phyloP scores from a whole-genome alignment of 441 rosid species.

The Omphalea diandra region DNA sequence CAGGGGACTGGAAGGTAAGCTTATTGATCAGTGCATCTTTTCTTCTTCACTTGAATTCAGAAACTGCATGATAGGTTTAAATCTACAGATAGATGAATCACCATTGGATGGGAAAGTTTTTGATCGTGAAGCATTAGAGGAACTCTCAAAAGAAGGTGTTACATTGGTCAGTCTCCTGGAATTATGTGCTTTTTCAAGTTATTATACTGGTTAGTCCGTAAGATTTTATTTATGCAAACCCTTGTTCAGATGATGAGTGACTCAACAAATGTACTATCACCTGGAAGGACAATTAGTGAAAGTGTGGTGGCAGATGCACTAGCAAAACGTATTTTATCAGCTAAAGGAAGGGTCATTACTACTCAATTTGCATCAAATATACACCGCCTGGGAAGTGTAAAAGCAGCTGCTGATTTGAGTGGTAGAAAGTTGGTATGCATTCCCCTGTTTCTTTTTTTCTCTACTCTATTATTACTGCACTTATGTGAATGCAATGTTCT shows the following conservation, averaged over 20 bases:
- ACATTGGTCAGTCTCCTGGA: slow-evolving; percentile 64
- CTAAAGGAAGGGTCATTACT: slow-evolving; percentile 91
- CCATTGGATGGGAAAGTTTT: slow-evolving; percentile 87
- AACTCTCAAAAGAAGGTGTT: slow-evolving; percentile 96
- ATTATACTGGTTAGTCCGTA: slow-evolving; percentile 8
- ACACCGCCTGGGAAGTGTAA: slow-evolving; percentile 95
- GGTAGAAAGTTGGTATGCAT: slow-evolving; percentile 82
- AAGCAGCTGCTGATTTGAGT: slow-evolving; percentile 93
- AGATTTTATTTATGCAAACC: slow-evolving; percentile 16
- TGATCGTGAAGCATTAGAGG: slow-evolving; percentile 83
- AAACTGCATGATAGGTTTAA: slow-evolving; percentile 26
- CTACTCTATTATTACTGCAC: neutral
- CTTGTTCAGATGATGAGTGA: slow-evolving; percentile 93
- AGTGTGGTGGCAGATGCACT: slow-evolving; percentile 77
- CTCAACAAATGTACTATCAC: slow-evolving; percentile 90
- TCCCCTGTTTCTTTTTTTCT: slow-evolving; percentile 10
- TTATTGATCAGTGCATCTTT: slow-evolving; percentile 22
- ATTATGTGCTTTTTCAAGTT: neutral
- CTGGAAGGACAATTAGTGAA: slow-evolving; percentile 94
- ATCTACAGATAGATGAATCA: slow-evolving; percentile 84
- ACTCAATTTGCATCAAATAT: slow-evolving; percentile 98
- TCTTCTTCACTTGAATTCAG: slow-evolving; percentile 20
- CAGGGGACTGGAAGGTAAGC: slow-evolving; percentile 97
- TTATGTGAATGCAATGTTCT: too few relatives aligned
- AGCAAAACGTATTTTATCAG: slow-evolving; percentile 63